Percentiles rank a stretch among this genome's conserved stretches.
Evolutionary conservation across 352 stramenopile species (phyloP).

Genomic region (Phytophthora pistaciae): DNA sequence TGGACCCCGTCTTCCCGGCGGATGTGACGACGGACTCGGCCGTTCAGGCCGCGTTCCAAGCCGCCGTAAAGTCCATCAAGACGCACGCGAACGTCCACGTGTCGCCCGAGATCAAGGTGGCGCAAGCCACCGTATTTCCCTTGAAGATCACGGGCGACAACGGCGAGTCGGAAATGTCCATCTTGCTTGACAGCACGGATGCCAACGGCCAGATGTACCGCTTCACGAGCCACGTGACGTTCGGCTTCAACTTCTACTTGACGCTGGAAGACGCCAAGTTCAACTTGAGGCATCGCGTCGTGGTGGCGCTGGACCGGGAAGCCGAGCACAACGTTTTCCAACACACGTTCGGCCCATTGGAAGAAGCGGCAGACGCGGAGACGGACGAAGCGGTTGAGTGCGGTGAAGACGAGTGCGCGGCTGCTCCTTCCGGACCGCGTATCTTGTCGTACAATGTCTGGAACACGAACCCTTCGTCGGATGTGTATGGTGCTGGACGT

Average conservation of each 20-base stretch:
- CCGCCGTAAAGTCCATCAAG: constrained; percentile 52
- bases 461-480: constrained; percentile 87
- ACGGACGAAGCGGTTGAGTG: constrained; percentile 24
- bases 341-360: constrained; percentile 61
- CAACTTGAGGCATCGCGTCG: constrained; percentile 62
- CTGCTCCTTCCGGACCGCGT: constrained; percentile 38
- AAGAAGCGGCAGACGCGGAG: constrained; percentile 10
- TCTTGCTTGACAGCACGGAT: constrained; percentile 64
- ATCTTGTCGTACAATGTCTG: constrained; percentile 92
- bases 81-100: constrained; percentile 44
- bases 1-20: constrained; percentile 45
- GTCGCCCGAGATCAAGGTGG: constrained; percentile 46
- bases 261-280: constrained; percentile 69
- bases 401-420: constrained; percentile 23
- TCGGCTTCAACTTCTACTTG: constrained; percentile 78
- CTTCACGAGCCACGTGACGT: constrained; percentile 77
- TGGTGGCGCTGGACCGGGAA: constrained; percentile 80
- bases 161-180: constrained; percentile 66
- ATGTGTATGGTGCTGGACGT: constrained; percentile 63
- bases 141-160: constrained; percentile 77
- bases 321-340: constrained; percentile 76
- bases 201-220: constrained; percentile 36
- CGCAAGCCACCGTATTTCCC: constrained; percentile 46
- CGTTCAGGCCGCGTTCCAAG: constrained; percentile 56
- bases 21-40: constrained; percentile 41